Evolutionary conservation across 306 rosid genomes (phyloP), one percentile per base, ranked within the genome.

Genomic region (Vachellia pachyceras): DNA sequence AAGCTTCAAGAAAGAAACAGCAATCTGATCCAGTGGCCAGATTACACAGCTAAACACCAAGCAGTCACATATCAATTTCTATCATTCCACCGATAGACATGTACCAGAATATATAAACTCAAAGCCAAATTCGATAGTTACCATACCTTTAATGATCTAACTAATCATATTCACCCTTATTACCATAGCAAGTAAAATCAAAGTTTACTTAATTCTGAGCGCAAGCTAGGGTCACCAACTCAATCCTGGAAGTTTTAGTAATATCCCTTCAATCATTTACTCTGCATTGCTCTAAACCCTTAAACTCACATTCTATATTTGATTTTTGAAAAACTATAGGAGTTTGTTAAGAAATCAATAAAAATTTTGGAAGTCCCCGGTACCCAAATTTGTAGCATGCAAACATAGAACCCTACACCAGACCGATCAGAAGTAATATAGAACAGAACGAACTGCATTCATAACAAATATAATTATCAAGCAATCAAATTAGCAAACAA

Each of bases 1-100:
- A 45, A 67, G 60, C 61, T 42, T 69, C 66, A 75, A 50, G 61
- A 61, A 85, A 75, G 72, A 44, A 68, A 65, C 44, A 25, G 44
- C 37, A 14, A 60, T 41, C 13, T 57, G 7, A 23, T 33, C 45
- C 41, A 72, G 72, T 7, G 46, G 54, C 7, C 6, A 3, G 41
- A 13, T 29, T 58, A 49, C 25, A 39, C 15, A 29, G n/a, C 66
- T 14, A 42, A 54, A 63, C 8, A 60, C 37, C 66, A 60, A 22
- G 5, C 40, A 67, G 47, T 18, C 15, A 75, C 13, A 20, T n/a
- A n/a, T 54, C 63, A 5, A 3, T 61, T 73, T 39, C 25, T 8
- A 71, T 17, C 5, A 33, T 25, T 75, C 52, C 13, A 9, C 36
- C 2, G 12, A 35, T 69, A 61, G 72, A 49, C 14, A 46, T 58